A percentile compares a stretch with the other conserved stretches of the same genome.
Evolutionary conservation across 192 early-diverging fungal genomes (phyloP).

Genomic region (Chytriomyces sp.): DNA sequence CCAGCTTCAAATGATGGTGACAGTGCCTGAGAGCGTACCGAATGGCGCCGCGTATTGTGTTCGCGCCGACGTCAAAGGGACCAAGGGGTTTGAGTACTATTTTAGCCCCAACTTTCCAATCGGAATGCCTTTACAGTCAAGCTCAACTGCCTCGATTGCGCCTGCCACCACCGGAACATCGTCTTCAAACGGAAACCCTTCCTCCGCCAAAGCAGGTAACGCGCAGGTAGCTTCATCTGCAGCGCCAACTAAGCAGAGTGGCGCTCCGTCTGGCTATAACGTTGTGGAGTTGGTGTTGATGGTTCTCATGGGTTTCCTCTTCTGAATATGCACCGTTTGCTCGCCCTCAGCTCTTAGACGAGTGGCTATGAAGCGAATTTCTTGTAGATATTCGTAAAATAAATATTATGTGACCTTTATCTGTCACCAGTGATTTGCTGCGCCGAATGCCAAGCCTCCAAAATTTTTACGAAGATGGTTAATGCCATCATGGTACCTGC

Average conservation of each 20-base stretch:
- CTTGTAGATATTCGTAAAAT: not conserved
- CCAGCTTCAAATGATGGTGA: not conserved
- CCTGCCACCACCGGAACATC: not conserved
- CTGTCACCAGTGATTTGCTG: not conserved
- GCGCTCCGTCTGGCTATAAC: not conserved
- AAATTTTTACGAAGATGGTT: not conserved
- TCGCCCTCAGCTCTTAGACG: too few relatives aligned
- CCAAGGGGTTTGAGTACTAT: not conserved
- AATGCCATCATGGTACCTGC: not conserved
- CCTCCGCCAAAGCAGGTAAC: not conserved
- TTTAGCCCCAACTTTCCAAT: slow-evolving; percentile 6
- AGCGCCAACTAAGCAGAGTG: not conserved
- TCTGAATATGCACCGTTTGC: not conserved
- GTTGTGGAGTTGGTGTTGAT: not conserved
- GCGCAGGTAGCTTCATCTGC: not conserved
- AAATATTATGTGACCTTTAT: not conserved
- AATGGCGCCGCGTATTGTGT: slow-evolving; percentile 1
- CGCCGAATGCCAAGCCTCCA: not conserved
- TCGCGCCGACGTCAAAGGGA: not conserved
- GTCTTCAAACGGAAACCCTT: not conserved
- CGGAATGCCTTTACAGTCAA: not conserved
- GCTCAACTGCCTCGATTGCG: not conserved
- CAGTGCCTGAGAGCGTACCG: slow-evolving; percentile 2
- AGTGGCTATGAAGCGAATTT: too few relatives aligned
- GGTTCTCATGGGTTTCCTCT: not conserved